Evolutionary conservation across 495 filamentous ascomycete species (phyloP).

Genomic region (Neurospora sp.): DNA sequence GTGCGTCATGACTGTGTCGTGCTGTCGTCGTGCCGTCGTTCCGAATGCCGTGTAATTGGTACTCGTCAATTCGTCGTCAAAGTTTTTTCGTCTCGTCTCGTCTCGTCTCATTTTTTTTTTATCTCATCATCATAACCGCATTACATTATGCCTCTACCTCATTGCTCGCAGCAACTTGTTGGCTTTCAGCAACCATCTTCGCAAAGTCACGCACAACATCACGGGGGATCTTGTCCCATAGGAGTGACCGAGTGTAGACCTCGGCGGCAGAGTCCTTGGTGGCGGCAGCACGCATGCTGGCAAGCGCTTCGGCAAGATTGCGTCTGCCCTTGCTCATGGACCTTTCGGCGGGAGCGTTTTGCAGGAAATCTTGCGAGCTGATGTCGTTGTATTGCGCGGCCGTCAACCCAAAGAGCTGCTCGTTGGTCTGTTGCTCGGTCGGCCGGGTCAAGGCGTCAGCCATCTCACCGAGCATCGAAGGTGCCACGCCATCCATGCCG

Average conservation of each 20-base stretch:
- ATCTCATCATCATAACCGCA: slow-evolving; percentile 3
- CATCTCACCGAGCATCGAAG: slow-evolving; percentile 63
- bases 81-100: neutral
- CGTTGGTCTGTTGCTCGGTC: slow-evolving; percentile 76
- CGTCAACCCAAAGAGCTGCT: slow-evolving; percentile 79
- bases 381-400: slow-evolving; percentile 84
- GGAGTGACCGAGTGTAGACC: slow-evolving; percentile 83
- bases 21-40: neutral
- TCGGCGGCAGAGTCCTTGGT: slow-evolving; percentile 63
- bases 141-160: slow-evolving; percentile 27
- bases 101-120: neutral
- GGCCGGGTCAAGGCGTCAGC: slow-evolving; percentile 64
- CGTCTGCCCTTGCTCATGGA: slow-evolving; percentile 46
- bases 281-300: slow-evolving; percentile 56
- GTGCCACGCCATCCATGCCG: slow-evolving; percentile 42
- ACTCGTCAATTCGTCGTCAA: neutral
- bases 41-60: neutral
- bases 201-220: slow-evolving; percentile 91
- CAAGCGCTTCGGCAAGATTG: slow-evolving; percentile 75
- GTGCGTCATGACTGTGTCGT: neutral
- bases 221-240: slow-evolving; percentile 87
- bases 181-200: slow-evolving; percentile 65
- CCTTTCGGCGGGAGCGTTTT: slow-evolving; percentile 33
- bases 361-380: slow-evolving; percentile 58
- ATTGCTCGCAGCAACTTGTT: slow-evolving; percentile 21